Evolutionary conservation across 345 rosid species (phyloP).

Genomic region (Chamaenerion angustifolium): DNA sequence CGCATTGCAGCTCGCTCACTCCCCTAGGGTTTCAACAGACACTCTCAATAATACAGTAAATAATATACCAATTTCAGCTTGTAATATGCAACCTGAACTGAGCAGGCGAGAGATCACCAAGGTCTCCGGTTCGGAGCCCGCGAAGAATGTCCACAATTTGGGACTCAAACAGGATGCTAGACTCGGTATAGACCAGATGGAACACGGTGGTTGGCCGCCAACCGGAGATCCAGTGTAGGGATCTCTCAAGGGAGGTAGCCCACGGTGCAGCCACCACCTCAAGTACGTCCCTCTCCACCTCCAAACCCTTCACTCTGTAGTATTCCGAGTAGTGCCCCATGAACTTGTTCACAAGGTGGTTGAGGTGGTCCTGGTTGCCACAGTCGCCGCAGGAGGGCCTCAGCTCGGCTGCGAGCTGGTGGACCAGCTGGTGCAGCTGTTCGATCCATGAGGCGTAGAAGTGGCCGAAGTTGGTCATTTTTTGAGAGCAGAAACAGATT

Average conservation of each 20-base stretch:
- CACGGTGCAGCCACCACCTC: conserved; percentile 52
- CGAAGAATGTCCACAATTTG: conserved; percentile 57
- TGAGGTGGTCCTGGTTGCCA: conserved; percentile 18
- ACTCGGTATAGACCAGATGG: conserved; percentile 71
- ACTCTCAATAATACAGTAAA: too few relatives aligned
- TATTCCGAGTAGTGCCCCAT: conserved; percentile 47
- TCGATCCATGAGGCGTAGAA: conserved; percentile 53
- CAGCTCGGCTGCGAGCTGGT: conserved; percentile 36
- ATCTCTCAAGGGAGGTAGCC: conserved; percentile 67
- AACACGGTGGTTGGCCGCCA: conserved; percentile 77
- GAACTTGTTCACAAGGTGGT: conserved; percentile 26
- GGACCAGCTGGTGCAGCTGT: conserved; percentile 34
- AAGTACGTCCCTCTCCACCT: conserved; percentile 37
- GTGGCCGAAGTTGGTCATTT: conserved; percentile 25
- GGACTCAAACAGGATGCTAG: conserved; percentile 65
- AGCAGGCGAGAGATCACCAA: conserved; percentile 63
- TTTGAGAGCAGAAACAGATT: background rate
- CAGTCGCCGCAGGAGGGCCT: conserved; percentile 18
- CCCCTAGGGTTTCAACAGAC: conserved; percentile 29
- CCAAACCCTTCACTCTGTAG: conserved; percentile 33
- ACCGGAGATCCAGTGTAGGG: conserved; percentile 74
- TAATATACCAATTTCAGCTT: too few relatives aligned
- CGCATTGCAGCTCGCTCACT: conserved; percentile 81
- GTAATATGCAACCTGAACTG: conserved; percentile 73
- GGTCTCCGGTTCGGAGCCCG: conserved; percentile 56